Evolutionary conservation across 805 yeast species (phyloP).

Genomic region (Yarrowia sp.): DNA sequence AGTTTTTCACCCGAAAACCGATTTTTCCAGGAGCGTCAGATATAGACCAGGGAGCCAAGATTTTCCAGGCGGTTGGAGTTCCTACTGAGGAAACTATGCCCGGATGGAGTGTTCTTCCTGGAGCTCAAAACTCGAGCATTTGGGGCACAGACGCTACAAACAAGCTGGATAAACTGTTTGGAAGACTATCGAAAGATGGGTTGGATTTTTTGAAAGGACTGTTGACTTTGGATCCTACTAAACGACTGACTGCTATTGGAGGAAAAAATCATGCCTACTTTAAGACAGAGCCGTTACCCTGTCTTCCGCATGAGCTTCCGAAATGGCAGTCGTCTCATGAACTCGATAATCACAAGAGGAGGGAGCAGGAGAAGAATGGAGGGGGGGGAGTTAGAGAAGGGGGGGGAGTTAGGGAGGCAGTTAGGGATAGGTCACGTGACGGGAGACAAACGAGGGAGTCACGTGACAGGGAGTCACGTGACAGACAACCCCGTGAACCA

Average conservation of each 20-base stretch:
- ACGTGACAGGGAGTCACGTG: slow-evolving; percentile 3
- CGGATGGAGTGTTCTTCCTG: slow-evolving; percentile 63
- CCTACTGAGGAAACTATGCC: slow-evolving; percentile 72
- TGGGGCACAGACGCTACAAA: slow-evolving; percentile 34
- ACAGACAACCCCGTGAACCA: not conserved
- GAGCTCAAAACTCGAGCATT: slow-evolving; percentile 44
- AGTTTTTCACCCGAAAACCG: slow-evolving; percentile 80
- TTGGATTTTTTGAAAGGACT: slow-evolving; percentile 61
- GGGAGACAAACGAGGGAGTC: not conserved
- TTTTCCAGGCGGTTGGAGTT: slow-evolving; percentile 82
- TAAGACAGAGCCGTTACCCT: slow-evolving; percentile 68
- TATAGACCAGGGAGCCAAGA: slow-evolving; percentile 81
- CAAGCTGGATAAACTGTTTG: slow-evolving; percentile 26
- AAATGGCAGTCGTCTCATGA: slow-evolving; percentile 88
- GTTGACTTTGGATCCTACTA: slow-evolving; percentile 71
- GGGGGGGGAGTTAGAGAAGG: too few species aligned
- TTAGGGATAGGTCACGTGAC: not conserved
- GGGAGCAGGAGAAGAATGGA: slow-evolving; percentile 10
- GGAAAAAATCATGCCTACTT: slow-evolving; percentile 79
- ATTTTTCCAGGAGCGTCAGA: slow-evolving; percentile 86
- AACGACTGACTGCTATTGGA: slow-evolving; percentile 77
- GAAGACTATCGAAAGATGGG: slow-evolving; percentile 35
- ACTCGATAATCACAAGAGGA: slow-evolving; percentile 58
- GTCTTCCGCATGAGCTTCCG: slow-evolving; percentile 62
- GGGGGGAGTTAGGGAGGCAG: too few species aligned